These are phyloP conservation scores for Canavalia gladiata DNA, from an alignment of 306 rosid genomes.

Conservation along the genomic window DNA sequence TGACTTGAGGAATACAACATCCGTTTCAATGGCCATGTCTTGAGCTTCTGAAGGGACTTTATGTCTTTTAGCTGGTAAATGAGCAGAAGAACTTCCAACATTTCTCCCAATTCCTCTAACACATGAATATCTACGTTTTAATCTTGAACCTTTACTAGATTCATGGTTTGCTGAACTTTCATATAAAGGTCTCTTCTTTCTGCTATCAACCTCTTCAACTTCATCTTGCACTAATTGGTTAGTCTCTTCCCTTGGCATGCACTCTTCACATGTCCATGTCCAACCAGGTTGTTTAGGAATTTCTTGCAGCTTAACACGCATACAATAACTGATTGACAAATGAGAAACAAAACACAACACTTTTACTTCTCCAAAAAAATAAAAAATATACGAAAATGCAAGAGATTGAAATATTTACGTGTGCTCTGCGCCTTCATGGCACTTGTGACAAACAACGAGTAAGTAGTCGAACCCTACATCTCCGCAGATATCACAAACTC, in stretches of 20 bases:
- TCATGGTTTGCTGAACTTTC: not conserved
- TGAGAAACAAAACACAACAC: slow-evolving; percentile 33
- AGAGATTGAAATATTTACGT: slow-evolving; percentile 44
- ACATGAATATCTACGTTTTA: not conserved
- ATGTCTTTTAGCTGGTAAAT: slow-evolving; percentile 29
- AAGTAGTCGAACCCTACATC: slow-evolving; percentile 25
- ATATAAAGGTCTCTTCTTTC: slow-evolving; percentile 7
- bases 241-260: slow-evolving; percentile 38
- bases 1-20: slow-evolving; percentile 16
- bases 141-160: slow-evolving; percentile 35
- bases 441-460: slow-evolving; percentile 50
- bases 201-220: slow-evolving; percentile 8
- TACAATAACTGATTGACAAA: slow-evolving; percentile 53
- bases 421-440: slow-evolving; percentile 57
- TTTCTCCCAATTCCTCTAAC: not conserved
- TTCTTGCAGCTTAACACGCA: slow-evolving; percentile 40
- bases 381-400: not conserved
- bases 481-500: slow-evolving; percentile 57
- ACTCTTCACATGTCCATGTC: slow-evolving; percentile 58
- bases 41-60: slow-evolving; percentile 31
- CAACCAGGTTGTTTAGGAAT: slow-evolving; percentile 40
- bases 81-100: slow-evolving; percentile 19
- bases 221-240: slow-evolving; percentile 34
- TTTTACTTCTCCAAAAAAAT: slow-evolving; percentile 19
- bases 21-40: slow-evolving; percentile 25